A percentile compares a stretch with the other conserved stretches of the same genome.
phyloP scores from a whole-genome alignment of 2,329 filamentous ascomycete genomes.

The Exophiala sideris region DNA sequence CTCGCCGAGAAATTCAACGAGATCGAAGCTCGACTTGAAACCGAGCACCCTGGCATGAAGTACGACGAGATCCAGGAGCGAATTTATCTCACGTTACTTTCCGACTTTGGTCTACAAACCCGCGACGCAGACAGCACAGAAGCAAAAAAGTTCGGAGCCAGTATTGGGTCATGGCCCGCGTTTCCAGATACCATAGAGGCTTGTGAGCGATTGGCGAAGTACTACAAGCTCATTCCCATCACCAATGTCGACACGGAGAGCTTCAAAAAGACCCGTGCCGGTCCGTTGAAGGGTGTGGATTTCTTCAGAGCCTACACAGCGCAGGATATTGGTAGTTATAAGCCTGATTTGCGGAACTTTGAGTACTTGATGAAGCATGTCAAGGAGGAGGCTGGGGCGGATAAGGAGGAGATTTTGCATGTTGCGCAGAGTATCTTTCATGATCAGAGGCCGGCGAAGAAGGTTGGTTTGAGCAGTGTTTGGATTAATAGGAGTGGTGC shows the following conservation, averaged over 20 bases:
- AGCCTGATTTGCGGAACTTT: conserved; percentile 64
- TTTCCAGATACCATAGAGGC: conserved; percentile 58
- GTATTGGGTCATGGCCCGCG: conserved; percentile 52
- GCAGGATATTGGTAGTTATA: conserved; percentile 68
- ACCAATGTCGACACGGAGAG: conserved; percentile 56
- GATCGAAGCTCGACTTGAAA: conserved; percentile 50
- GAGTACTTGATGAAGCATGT: conserved; percentile 59
- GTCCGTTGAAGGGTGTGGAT: conserved; percentile 50
- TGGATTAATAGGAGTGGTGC: conserved; percentile 59
- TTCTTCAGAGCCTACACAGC: conserved; percentile 69
- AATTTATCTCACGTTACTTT: conserved; percentile 7
- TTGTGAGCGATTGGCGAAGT: conserved; percentile 46
- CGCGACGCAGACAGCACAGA: conserved; percentile 30
- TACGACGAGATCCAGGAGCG: conserved; percentile 57
- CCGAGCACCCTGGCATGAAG: conserved; percentile 52
- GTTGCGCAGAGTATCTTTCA: conserved; percentile 65
- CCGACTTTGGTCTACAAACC: conserved; percentile 7
- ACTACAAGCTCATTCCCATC: conserved; percentile 55
- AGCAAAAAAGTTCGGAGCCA: conserved; percentile 46
- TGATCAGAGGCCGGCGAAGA: conserved; percentile 64
- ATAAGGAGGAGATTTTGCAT: conserved; percentile 59
- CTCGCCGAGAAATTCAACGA: conserved; percentile 30
- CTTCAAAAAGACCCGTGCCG: conserved; percentile 46
- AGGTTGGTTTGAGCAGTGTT: conserved; percentile 57
- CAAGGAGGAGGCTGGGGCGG: conserved; percentile 53